Conservation (phyloP, 108 stramenopile genomes). For the Fragilaria crotonensis region DNA sequence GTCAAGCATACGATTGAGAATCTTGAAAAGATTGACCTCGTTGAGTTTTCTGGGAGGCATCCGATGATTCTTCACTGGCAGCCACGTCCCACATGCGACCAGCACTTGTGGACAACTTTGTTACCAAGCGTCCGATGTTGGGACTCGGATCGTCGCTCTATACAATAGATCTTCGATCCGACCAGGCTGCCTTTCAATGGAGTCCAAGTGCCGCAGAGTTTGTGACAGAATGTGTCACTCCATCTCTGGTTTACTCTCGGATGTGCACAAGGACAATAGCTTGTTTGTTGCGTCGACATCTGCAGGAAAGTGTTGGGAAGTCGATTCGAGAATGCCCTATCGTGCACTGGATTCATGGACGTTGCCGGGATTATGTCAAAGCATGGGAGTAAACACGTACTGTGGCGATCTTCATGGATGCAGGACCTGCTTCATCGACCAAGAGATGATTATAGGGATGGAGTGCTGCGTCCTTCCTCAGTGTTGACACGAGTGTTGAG, state of each 20-base stretch:
- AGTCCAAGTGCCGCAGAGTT: slow-evolving; percentile 72
- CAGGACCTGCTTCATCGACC: neutral
- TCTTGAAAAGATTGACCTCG: slow-evolving; percentile 24
- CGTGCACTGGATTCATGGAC: slow-evolving; percentile 51
- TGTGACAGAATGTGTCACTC: slow-evolving; percentile 58
- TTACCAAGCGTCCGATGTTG: slow-evolving; percentile 11
- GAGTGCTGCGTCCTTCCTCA: slow-evolving; percentile 23
- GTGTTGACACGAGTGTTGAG: slow-evolving; percentile 33
- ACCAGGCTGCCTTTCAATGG: slow-evolving; percentile 53
- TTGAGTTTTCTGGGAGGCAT: slow-evolving; percentile 36
- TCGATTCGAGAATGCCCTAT: slow-evolving; percentile 62
- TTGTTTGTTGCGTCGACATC: slow-evolving; percentile 60
- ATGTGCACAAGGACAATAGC: slow-evolving; percentile 28
- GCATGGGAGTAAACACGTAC: slow-evolving; percentile 5
- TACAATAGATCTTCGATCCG: slow-evolving; percentile 51
- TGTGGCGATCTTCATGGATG: neutral
- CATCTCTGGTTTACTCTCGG: slow-evolving; percentile 44
- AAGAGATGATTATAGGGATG: slow-evolving; percentile 14
- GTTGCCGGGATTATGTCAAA: slow-evolving; percentile 32
- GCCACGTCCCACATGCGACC: slow-evolving; percentile 41
- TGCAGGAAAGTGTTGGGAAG: slow-evolving; percentile 64
- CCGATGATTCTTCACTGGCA: slow-evolving; percentile 54
- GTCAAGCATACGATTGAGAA: slow-evolving; percentile 26
- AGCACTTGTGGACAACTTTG: slow-evolving; percentile 7
- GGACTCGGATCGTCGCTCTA: slow-evolving; percentile 52